Evolutionary conservation across 306 rosid genomes (phyloP).

Genomic region (Gastrolobium villosum): DNA sequence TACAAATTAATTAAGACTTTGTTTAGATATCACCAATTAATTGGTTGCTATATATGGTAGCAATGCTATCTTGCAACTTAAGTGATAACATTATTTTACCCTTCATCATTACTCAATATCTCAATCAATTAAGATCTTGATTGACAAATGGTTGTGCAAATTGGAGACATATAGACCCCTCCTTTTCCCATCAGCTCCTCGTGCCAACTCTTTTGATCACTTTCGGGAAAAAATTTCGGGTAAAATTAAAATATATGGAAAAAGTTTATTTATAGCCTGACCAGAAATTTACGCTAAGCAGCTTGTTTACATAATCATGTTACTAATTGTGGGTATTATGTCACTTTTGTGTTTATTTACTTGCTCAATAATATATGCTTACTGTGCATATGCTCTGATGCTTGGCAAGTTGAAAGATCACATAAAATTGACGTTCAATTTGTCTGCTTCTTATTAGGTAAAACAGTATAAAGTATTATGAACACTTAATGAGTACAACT

Average conservation of each 20-base stretch:
- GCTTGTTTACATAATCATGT: conserved; percentile 43
- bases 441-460: conserved; percentile 58
- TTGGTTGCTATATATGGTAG: conserved; percentile 30
- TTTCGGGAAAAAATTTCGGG: not conserved
- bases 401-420: conserved; percentile 35
- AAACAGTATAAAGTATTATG: conserved; percentile 50
- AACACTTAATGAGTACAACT: conserved; percentile 14
- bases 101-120: conserved; percentile 45
- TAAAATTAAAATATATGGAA: not conserved
- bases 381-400: conserved; percentile 1
- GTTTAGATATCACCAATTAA: conserved; percentile 38
- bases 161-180: conserved; percentile 63
- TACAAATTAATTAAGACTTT: not conserved
- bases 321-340: conserved; percentile 16
- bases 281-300: conserved; percentile 46
- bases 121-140: conserved; percentile 49
- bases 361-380: conserved; percentile 46
- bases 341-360: conserved; percentile 25
- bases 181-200: conserved; percentile 42
- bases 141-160: conserved; percentile 61
- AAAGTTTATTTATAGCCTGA: conserved; percentile 12
- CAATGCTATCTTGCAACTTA: conserved; percentile 53
- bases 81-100: conserved; percentile 62
- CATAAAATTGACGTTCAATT: conserved; percentile 43
- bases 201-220: conserved; percentile 24